Percentiles rank a stretch among this genome's conserved stretches.
Evolutionary conservation across 2,329 filamentous ascomycete genomes (phyloP).

Genomic region (Ampelomyces quisqualis): DNA sequence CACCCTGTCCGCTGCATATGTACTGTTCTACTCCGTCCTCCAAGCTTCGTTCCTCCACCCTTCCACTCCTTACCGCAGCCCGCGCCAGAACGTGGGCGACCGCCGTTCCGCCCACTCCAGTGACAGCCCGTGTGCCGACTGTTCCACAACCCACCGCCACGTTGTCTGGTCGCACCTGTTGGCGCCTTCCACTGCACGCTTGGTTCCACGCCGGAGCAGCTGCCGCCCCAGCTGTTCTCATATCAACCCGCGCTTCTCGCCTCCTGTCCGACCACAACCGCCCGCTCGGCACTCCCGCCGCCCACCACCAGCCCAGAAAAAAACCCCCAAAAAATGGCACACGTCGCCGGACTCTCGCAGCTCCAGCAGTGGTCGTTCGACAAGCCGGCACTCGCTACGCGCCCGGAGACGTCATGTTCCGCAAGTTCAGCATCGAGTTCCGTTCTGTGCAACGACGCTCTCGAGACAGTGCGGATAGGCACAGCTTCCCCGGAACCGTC

Average conservation of each 20-base stretch:
- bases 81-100: no score
- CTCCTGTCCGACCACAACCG: not conserved
- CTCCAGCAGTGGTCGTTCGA: constrained; percentile 44
- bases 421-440: constrained; percentile 40
- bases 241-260: no score
- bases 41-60: no score
- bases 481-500: constrained; percentile 20
- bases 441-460: constrained; percentile 37
- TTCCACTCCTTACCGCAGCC: no score
- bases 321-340: constrained; percentile 26
- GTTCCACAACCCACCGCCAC: constrained; percentile 22
- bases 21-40: no score
- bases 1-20: no score
- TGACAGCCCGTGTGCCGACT: no score
- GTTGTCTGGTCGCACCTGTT: constrained; percentile 22
- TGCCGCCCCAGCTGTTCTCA: no score
- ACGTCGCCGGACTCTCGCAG: constrained; percentile 36
- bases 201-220: constrained; percentile 31
- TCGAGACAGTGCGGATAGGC: constrained; percentile 39
- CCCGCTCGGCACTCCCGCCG: not conserved
- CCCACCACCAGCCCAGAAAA: not conserved
- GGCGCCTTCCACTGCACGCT: constrained; percentile 32
- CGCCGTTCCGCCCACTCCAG: no score
- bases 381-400: constrained; percentile 30
- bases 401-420: constrained; percentile 30